These are phyloP conservation scores for Thermochaetoides dissita DNA, from an alignment of 2,329 filamentous ascomycete species.

Conservation along the genomic window DNA sequence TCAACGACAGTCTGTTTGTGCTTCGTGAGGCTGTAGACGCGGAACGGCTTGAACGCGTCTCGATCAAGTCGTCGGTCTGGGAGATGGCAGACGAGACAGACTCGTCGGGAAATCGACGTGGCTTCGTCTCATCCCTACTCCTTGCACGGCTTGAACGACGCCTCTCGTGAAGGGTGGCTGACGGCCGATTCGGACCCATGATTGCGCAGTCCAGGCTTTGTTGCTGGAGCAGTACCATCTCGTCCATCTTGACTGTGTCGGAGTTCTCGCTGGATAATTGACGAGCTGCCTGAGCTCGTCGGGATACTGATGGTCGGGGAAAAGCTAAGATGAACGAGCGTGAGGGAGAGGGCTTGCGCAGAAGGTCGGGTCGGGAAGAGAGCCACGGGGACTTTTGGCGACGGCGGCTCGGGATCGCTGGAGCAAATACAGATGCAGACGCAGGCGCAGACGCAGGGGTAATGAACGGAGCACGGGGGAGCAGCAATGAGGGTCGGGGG, in stretches of 20 bases:
- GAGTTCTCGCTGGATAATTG: not conserved
- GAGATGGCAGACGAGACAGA: slow-evolving; percentile 24
- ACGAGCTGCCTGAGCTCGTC: no score
- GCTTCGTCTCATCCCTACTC: slow-evolving; percentile 12
- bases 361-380: slow-evolving; percentile 10
- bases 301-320: no score
- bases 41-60: slow-evolving; percentile 35
- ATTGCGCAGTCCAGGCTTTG: no score
- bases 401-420: slow-evolving; percentile 13
- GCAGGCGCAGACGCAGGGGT: slow-evolving; percentile 6
- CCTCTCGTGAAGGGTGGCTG: not conserved
- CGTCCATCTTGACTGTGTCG: slow-evolving; percentile 8
- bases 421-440: slow-evolving; percentile 8
- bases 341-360: slow-evolving; percentile 11
- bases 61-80: slow-evolving; percentile 24
- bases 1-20: slow-evolving; percentile 45
- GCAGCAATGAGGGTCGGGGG: no score
- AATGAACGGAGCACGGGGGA: no score
- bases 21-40: slow-evolving; percentile 39
- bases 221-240: slow-evolving; percentile 12
- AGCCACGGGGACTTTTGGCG: slow-evolving; percentile 12
- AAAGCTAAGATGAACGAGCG: slow-evolving; percentile 3
- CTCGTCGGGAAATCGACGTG: slow-evolving; percentile 19
- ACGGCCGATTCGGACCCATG: no score
- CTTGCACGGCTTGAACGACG: slow-evolving; percentile 6